These are phyloP conservation scores for Fomitopsis pinicola DNA, from an alignment of 1,284 basidiomycete species.

Conservation along the genomic window DNA sequence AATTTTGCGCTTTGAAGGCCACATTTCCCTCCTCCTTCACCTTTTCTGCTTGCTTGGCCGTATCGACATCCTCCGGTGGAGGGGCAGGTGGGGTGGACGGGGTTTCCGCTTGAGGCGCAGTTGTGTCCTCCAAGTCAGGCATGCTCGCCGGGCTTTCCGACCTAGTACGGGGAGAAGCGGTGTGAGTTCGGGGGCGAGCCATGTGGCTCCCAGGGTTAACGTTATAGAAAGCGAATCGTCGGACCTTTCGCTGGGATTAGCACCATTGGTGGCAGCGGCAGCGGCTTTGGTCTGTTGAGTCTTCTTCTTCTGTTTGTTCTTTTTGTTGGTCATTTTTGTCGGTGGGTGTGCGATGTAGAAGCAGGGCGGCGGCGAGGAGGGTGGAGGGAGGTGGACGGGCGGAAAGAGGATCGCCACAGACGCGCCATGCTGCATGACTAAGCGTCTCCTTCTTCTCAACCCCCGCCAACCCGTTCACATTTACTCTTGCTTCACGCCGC, in stretches of 20 bases:
- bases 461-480: too few species aligned
- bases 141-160: constrained; percentile 17
- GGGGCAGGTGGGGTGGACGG: neutral
- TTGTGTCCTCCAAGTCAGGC: constrained; percentile 9
- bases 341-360: neutral
- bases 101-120: constrained; percentile 6
- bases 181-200: neutral
- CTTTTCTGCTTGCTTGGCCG: constrained; percentile 44
- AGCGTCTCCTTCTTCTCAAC: neutral
- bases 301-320: constrained; percentile 27
- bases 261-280: constrained; percentile 7
- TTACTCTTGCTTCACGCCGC: too few species aligned
- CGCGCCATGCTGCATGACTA: neutral
- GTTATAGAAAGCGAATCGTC: neutral
- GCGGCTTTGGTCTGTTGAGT: constrained; percentile 17
- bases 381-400: constrained; percentile 2
- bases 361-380: neutral
- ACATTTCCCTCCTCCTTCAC: constrained; percentile 73
- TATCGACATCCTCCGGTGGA: constrained; percentile 15
- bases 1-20: constrained; percentile 66
- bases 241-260: constrained; percentile 13
- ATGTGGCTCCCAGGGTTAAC: constrained; percentile 3
- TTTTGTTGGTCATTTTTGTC: constrained; percentile 24
- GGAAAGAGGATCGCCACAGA: neutral
- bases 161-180: constrained; percentile 1